These are phyloP conservation scores for Phytophthora brassicae DNA, from an alignment of 352 stramenopile genomes.

Conservation along the genomic window DNA sequence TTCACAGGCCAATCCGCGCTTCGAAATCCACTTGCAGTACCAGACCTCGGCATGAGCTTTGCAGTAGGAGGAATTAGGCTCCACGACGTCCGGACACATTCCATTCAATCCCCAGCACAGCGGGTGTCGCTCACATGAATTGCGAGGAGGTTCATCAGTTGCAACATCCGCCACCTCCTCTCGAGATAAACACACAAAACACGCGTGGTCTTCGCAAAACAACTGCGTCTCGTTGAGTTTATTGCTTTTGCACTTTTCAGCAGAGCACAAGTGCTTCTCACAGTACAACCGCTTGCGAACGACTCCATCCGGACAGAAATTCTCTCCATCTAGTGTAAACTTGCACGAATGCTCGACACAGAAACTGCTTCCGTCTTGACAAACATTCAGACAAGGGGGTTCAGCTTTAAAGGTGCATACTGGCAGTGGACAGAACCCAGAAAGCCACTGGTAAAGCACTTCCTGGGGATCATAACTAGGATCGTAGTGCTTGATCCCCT, in stretches of 20 bases:
- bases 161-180: constrained; percentile 25
- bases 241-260: constrained; percentile 39
- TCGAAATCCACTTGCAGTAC: constrained; percentile 38
- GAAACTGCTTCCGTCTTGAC: constrained; percentile 21
- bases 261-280: constrained; percentile 42
- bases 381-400: constrained; percentile 40
- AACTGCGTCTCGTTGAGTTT: constrained; percentile 29
- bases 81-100: constrained; percentile 44
- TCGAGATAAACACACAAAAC: constrained; percentile 54
- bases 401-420: constrained; percentile 35
- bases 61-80: constrained; percentile 44
- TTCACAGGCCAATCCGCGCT: constrained; percentile 30
- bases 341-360: constrained; percentile 44
- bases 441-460: constrained; percentile 64
- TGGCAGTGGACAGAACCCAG: constrained; percentile 49
- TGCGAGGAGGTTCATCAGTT: constrained; percentile 46
- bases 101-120: constrained; percentile 49
- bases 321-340: constrained; percentile 19
- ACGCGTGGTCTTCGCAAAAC: constrained; percentile 57
- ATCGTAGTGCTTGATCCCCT: constrained; percentile 68
- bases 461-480: constrained; percentile 45
- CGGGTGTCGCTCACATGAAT: constrained; percentile 48
- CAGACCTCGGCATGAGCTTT: constrained; percentile 31
- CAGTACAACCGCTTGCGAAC: constrained; percentile 43
- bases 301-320: constrained; percentile 33